These are phyloP conservation scores for Fusarium sulawesiense DNA, from an alignment of 2,329 filamentous ascomycete genomes.

Conservation along the genomic window DNA sequence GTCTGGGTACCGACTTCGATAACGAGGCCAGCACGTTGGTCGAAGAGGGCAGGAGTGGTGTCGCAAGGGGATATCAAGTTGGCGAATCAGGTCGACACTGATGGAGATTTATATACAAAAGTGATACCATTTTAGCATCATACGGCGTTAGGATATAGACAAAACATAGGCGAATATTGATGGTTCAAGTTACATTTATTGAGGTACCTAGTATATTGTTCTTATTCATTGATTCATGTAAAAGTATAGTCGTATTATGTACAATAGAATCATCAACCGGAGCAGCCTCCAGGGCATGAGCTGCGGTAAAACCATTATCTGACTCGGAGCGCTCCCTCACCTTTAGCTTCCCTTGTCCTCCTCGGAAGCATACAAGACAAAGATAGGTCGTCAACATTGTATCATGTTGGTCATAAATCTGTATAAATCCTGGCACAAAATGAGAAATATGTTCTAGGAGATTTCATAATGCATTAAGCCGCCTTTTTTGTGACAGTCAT, in stretches of 20 bases:
- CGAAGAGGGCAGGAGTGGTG: slow-evolving; percentile 86
- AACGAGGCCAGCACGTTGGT: slow-evolving; percentile 72
- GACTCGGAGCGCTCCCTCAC: background rate
- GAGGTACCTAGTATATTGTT: background rate
- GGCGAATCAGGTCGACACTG: slow-evolving; percentile 61
- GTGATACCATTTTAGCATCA: slow-evolving; percentile 28
- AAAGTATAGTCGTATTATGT: slow-evolving; percentile 25
- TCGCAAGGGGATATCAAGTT: slow-evolving; percentile 88
- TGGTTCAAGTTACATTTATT: background rate
- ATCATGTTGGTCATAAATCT: slow-evolving; percentile 26
- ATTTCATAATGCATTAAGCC: slow-evolving; percentile 33
- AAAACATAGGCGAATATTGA: slow-evolving; percentile 9
- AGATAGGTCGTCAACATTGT: slow-evolving; percentile 28
- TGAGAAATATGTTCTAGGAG: slow-evolving; percentile 18
- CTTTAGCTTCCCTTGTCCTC: background rate
- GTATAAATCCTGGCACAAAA: slow-evolving; percentile 17
- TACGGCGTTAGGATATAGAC: slow-evolving; percentile 30
- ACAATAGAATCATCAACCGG: slow-evolving; percentile 20
- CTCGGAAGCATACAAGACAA: slow-evolving; percentile 13
- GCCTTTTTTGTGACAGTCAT: slow-evolving; percentile 22
- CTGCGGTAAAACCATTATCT: slow-evolving; percentile 16
- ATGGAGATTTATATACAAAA: slow-evolving; percentile 1
- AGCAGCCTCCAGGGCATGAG: slow-evolving; percentile 34
- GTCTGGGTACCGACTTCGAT: slow-evolving; percentile 87
- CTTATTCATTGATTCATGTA: slow-evolving; percentile 21